These are phyloP conservation scores for Carex cristatella DNA, from an alignment of 176 grass and related monocot genomes.

Conservation along the genomic window DNA sequence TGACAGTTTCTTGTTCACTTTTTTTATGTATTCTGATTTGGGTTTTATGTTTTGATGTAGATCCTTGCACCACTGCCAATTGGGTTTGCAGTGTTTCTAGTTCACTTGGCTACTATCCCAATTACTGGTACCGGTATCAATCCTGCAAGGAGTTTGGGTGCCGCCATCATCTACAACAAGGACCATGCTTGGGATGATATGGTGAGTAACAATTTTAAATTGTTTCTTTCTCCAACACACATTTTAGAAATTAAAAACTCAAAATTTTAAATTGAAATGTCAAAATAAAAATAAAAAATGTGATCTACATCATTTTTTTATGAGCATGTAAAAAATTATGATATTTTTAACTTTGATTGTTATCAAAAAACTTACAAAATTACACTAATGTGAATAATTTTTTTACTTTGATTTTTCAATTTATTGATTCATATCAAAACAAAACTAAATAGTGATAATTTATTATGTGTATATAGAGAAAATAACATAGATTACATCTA, in stretches of 20 bases:
- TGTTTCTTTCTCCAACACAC: not conserved
- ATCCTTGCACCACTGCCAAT: conserved; percentile 78
- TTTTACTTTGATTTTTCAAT: no score
- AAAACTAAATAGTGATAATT: no score
- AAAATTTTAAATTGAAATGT: no score
- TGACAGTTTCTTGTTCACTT: not conserved
- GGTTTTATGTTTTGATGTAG: conserved; percentile 23
- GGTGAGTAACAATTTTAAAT: conserved; percentile 25
- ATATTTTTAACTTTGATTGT: no score
- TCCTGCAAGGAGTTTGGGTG: conserved; percentile 70
- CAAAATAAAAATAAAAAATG: no score
- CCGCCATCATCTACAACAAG: conserved; percentile 79
- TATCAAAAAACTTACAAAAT: no score
- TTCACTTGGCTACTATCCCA: conserved; percentile 89
- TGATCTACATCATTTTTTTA: no score
- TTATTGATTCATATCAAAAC: no score
- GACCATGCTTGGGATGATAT: conserved; percentile 65
- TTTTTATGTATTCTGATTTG: not conserved
- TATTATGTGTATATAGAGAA: no score
- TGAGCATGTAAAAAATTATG: no score
- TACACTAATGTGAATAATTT: no score
- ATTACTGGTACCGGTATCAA: conserved; percentile 95
- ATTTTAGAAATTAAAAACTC: not conserved
- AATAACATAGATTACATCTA: no score
- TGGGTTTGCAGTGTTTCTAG: conserved; percentile 85